phyloP scores from a whole-genome alignment of 768 basidiomycete species.

The Boletus speciosus region DNA sequence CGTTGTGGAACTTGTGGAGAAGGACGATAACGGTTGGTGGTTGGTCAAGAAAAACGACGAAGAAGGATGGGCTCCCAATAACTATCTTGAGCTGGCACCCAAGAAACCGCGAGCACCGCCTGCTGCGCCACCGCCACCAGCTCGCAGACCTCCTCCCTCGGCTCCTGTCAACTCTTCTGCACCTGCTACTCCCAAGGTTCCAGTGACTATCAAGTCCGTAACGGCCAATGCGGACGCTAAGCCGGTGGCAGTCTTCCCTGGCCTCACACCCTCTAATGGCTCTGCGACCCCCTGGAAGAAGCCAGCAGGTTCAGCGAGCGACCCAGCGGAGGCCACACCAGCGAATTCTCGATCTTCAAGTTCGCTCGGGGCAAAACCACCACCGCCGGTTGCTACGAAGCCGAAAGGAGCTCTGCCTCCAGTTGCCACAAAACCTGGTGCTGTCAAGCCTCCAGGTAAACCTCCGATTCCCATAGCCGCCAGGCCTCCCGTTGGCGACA shows the following conservation, averaged over 20 bases:
- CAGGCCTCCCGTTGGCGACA: slow-evolving; percentile 40
- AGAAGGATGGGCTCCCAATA: slow-evolving; percentile 95
- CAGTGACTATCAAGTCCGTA: slow-evolving; percentile 41
- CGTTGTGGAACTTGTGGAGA: slow-evolving; percentile 84
- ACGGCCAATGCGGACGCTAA: slow-evolving; percentile 63
- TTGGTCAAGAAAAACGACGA: slow-evolving; percentile 75
- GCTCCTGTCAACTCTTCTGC: slow-evolving; percentile 37
- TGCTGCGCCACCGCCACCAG: slow-evolving; percentile 69
- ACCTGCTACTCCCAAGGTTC: slow-evolving; percentile 32
- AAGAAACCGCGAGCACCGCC: slow-evolving; percentile 61
- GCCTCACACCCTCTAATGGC: slow-evolving; percentile 66
- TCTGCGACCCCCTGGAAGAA: slow-evolving; percentile 76
- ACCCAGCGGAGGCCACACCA: slow-evolving; percentile 38
- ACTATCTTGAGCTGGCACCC: slow-evolving; percentile 82
- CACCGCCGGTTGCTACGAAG: slow-evolving; percentile 62
- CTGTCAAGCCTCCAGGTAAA: slow-evolving; percentile 50
- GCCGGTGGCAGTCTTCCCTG: slow-evolving; percentile 80
- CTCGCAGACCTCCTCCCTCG: slow-evolving; percentile 43
- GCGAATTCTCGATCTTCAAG: slow-evolving; percentile 51
- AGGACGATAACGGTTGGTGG: slow-evolving; percentile 98
- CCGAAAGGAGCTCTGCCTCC: slow-evolving; percentile 62
- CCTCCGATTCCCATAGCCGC: slow-evolving; percentile 62
- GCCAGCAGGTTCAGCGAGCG: slow-evolving; percentile 33
- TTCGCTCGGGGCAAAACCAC: slow-evolving; percentile 45
- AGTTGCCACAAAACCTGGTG: slow-evolving; percentile 50